Evolutionary conservation across 306 rosid genomes (phyloP), one percentile per base, ranked within the genome.

Genomic region (Glycine latifolia): DNA sequence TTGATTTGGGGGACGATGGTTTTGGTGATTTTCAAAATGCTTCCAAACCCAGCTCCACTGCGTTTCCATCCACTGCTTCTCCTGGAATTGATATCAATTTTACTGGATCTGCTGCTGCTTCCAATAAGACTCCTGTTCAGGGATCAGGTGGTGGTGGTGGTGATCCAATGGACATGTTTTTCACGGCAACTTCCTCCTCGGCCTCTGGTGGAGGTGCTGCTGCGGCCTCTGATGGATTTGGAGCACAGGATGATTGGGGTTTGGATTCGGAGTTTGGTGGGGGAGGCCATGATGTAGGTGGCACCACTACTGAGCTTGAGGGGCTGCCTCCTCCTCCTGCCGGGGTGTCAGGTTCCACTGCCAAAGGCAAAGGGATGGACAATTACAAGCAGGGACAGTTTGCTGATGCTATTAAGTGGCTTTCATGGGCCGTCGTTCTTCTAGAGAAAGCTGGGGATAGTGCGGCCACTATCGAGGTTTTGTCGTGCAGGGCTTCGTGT

Each of bases 251-350:
- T 79, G 97, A 90, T 81, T 96, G 99, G 99, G 98, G 97, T 53
- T 49, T 89, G 67, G 91, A 89, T 73, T 77, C 91, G 0, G 97
- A 84, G 69, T 93, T 95, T 81, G 97, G 91, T 15, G 87, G 87
- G 10, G 97, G 90, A 61, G 86, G 71, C 5, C 87, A 90, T 56
- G 94, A 90, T 73, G 87, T 47, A 14, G 92, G 91, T 58, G 93
- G 91, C 60, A 76, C 94, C 20, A 95, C 99, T 17, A 96, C 93
- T 79, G 99, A 96, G 87, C 92, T 96, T 50, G 99, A 93, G 43
- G 98, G 98, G 71, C 93, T 96, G 84, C 99, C 99, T 47, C 98
- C 99, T 15, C 97, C 99, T 74, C 99, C 99, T 56, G 88, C 94
- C 76, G 98, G 98, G 65, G 76, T 96, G 46, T 85, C 97, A 0